Base-by-base conservation (phyloP, 139 green algal species). In the Chlamydomonas sp. region DNA sequence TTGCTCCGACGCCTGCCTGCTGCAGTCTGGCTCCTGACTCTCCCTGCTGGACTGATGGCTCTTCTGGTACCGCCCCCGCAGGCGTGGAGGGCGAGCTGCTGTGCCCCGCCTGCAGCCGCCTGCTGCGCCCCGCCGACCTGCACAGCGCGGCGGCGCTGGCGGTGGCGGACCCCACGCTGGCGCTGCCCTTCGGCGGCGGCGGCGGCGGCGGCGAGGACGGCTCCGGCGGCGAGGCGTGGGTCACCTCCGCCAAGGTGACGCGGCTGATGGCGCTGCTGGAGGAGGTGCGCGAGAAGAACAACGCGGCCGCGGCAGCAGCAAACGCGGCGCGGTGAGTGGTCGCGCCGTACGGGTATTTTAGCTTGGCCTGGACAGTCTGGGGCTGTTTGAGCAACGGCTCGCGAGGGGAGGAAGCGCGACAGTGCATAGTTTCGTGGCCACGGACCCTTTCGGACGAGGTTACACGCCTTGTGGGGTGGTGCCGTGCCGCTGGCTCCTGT, bases 111-210 rank as follows among this genome's bases (percentile, higher is more conserved):
- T 96, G 94, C 79, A 78, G 59, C 77, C 60, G 76, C 8, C 49
- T 85, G 31, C 78, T 96, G 59, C 61, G 81, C 57, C 68, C 67
- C 1, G 72, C 62, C 0, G 88, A 96, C 71, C 85, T 94, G 57
- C 92, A 92, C 89, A 80, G 72, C 3, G 85, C 85, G 0, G 88
- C 82, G 1, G 95, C 95, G 12, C 87, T 97, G 63, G 83, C 88
- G 67, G 91, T 90, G 8, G 89, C 80, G 60, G 84, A 87, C 61
- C 88, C 68, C 0, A 77, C 85, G 59, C 80, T 64, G 8, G 79
- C 15, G 77, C 3, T 49, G 10, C 67, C 74, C n/a, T 10, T 75
- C 5, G 49, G 58, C 20, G 63, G 2, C 57, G 60, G 62, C 68
- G 75, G 84, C 74, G 74, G 87, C 63, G n/a, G 16, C 62, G 71